phyloP scores from a whole-genome alignment of 2,329 filamentous ascomycete genomes.

The Alternaria conjuncta region DNA sequence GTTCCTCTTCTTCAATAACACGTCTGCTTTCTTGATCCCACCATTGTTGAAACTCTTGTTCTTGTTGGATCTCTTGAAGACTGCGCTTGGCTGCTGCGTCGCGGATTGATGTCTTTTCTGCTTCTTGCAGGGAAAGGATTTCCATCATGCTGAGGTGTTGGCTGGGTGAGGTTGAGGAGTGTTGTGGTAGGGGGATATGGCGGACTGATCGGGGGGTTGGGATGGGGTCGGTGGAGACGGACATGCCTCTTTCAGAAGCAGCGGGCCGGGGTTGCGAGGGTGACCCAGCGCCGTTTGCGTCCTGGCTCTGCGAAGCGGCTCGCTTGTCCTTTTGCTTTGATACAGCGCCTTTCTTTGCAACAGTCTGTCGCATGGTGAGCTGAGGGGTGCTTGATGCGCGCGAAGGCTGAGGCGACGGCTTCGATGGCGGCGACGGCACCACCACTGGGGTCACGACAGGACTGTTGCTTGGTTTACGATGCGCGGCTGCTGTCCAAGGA shows the following conservation, averaged over 20 bases:
- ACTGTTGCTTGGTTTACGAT: slow-evolving; percentile 37
- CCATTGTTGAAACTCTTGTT: slow-evolving; percentile 97
- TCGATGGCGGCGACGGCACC: slow-evolving; percentile 16
- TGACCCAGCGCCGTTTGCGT: slow-evolving; percentile 20
- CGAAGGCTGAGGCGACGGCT: slow-evolving; percentile 22
- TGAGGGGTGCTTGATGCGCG: slow-evolving; percentile 53
- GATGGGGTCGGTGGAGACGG: slow-evolving; percentile 43
- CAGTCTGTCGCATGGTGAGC: slow-evolving; percentile 67
- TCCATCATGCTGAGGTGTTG: slow-evolving; percentile 80
- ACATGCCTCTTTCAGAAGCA: slow-evolving; percentile 42
- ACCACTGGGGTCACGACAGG: slow-evolving; percentile 17
- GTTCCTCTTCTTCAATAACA: slow-evolving; percentile 66
- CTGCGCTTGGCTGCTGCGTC: slow-evolving; percentile 88
- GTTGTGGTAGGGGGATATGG: slow-evolving; percentile 60
- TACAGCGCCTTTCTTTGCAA: slow-evolving; percentile 46
- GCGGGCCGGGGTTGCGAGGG: slow-evolving; percentile 35
- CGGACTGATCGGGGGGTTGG: slow-evolving; percentile 54
- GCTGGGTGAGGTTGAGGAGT: slow-evolving; percentile 67
- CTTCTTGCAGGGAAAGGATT: slow-evolving; percentile 85
- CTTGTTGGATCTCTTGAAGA: slow-evolving; percentile 91
- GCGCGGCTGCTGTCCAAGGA: slow-evolving; percentile 42
- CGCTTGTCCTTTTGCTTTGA: slow-evolving; percentile 38
- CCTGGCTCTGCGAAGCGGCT: slow-evolving; percentile 16
- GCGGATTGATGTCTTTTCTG: slow-evolving; percentile 80
- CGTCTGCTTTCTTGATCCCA: slow-evolving; percentile 86